Conservation (phyloP, 805 yeast species). For the Teunomyces gatunensis region DNA sequence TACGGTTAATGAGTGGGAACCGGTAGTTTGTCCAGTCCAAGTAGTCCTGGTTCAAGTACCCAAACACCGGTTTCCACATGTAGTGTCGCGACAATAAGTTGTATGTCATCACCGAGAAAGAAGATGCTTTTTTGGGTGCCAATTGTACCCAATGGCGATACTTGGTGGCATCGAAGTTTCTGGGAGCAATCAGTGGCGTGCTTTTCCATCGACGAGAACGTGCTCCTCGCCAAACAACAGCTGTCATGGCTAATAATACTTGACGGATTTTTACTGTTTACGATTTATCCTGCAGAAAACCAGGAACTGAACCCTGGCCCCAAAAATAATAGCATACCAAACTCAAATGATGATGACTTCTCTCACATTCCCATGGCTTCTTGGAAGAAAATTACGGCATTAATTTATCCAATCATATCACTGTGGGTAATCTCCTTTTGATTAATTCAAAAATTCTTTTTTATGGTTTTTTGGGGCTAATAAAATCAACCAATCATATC, state of each 20-base stretch:
- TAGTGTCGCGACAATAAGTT: constrained; percentile 54
- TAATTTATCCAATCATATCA: too few relatives aligned
- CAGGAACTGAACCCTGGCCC: too few relatives aligned
- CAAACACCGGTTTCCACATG: constrained; percentile 57
- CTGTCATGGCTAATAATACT: not conserved
- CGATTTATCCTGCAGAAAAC: not conserved
- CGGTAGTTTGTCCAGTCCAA: constrained; percentile 50
- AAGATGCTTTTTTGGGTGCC: constrained; percentile 2
- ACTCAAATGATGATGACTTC: too few relatives aligned
- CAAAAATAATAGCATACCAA: too few relatives aligned
- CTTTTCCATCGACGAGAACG: not conserved
- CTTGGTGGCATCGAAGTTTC: constrained; percentile 20
- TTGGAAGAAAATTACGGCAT: too few relatives aligned
- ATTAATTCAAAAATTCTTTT: too few relatives aligned
- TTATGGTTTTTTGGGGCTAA: not conserved
- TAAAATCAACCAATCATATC: not conserved
- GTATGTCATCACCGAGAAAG: constrained; percentile 36
- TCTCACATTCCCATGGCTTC: too few relatives aligned
- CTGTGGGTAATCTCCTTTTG: too few relatives aligned
- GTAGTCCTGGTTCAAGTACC: constrained; percentile 45
- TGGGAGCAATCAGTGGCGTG: not conserved
- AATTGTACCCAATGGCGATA: constrained; percentile 20
- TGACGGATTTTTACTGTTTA: too few relatives aligned
- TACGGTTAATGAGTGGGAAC: constrained; percentile 30
- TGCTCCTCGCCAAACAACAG: not conserved